Conservation (phyloP, 148 eudicot genomes). For the Heliosperma pusillum region DNA sequence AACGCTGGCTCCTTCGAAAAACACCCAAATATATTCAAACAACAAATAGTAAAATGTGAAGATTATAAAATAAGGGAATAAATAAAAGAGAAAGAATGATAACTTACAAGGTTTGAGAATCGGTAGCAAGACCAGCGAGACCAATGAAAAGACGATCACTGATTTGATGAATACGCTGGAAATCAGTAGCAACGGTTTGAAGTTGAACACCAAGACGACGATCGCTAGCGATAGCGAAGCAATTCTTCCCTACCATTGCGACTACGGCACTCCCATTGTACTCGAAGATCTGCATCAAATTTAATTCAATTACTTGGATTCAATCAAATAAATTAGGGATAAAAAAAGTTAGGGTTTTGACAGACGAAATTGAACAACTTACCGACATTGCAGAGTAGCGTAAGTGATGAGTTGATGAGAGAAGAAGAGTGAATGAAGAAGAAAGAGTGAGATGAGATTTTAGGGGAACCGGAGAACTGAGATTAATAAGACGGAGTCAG, state of each 20-base stretch:
- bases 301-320: not conserved
- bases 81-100: not conserved
- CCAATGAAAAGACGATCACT: constrained; percentile 80
- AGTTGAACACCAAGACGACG: constrained; percentile 92
- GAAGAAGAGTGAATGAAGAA: too few species aligned
- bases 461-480: too few species aligned
- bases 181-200: constrained; percentile 90
- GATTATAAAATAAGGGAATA: not conserved
- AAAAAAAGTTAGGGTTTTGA: too few species aligned
- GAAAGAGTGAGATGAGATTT: too few species aligned
- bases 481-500: too few species aligned
- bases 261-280: constrained; percentile 94
- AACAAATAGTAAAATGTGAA: too few species aligned
- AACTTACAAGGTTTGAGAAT: constrained; percentile 74
- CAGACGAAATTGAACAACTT: too few species aligned
- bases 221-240: constrained; percentile 90
- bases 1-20: constrained; percentile 65
- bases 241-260: constrained; percentile 97
- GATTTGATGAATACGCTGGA: constrained; percentile 67
- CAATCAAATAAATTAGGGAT: too few species aligned
- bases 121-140: constrained; percentile 80
- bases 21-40: not conserved
- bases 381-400: too few species aligned
- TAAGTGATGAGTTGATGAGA: too few species aligned
- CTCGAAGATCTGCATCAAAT: constrained; percentile 90